phyloP scores from a whole-genome alignment of 2,329 filamentous ascomycete genomes.

The Aspergillus carbonarius region DNA sequence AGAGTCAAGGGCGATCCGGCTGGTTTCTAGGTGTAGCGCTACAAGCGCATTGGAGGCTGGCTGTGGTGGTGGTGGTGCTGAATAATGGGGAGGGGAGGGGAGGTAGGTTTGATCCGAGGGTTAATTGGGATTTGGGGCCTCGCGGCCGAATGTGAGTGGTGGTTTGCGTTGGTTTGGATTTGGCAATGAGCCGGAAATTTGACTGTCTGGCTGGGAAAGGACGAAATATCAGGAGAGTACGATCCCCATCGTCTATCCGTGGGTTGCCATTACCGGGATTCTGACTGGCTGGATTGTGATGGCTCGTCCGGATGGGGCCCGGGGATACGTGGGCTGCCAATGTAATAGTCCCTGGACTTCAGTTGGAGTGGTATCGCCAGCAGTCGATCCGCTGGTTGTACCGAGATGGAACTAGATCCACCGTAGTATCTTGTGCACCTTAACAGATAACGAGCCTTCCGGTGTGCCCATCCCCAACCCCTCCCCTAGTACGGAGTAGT shows the following conservation, averaged over 20 bases:
- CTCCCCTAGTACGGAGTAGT: not conserved
- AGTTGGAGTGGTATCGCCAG: not conserved
- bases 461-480: not conserved
- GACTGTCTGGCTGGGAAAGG: not conserved
- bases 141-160: not conserved
- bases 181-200: not conserved
- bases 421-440: not conserved
- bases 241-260: not conserved
- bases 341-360: not conserved
- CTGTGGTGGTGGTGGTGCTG: not conserved
- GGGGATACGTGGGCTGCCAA: not conserved
- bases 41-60: slow-evolving; percentile 11
- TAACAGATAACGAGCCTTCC: not conserved
- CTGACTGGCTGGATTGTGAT: not conserved
- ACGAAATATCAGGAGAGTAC: not conserved
- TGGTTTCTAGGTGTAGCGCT: slow-evolving; percentile 13
- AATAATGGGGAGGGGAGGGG: not conserved
- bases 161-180: not conserved
- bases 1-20: slow-evolving; percentile 3
- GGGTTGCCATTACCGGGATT: not conserved
- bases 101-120: not conserved
- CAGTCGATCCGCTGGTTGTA: not conserved
- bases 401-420: not conserved
- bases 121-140: not conserved
- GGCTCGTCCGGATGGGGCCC: not conserved